These are phyloP conservation scores for Sergeia podlipaevii DNA, from an alignment of 208 protist species.

Conservation along the genomic window DNA sequence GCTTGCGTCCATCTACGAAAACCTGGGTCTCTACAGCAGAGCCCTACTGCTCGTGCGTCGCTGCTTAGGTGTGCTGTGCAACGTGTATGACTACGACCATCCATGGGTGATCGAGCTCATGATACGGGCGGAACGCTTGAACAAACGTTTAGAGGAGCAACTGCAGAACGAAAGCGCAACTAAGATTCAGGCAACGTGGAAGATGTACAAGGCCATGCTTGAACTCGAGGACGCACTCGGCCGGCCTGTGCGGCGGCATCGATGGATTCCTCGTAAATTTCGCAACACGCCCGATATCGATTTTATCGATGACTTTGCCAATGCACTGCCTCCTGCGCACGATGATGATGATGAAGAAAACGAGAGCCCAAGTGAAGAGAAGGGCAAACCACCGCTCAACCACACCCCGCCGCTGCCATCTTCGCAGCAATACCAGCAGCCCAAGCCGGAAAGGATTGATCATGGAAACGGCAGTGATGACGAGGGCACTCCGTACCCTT, in stretches of 20 bases:
- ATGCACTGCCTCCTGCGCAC: constrained; percentile 19
- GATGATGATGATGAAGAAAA: constrained; percentile 4
- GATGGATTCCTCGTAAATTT: constrained; percentile 47
- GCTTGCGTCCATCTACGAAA: constrained; percentile 80
- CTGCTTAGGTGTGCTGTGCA: constrained; percentile 79
- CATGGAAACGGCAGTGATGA: too few species aligned
- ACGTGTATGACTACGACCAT: constrained; percentile 86
- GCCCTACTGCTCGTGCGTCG: constrained; percentile 75
- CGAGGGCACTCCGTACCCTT: too few species aligned
- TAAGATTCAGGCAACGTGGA: constrained; percentile 82
- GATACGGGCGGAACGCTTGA: constrained; percentile 46
- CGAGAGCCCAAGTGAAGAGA: too few species aligned
- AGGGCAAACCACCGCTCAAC: too few species aligned
- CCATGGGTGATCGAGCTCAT: constrained; percentile 75
- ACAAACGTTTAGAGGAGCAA: constrained; percentile 34
- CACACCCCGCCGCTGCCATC: too few species aligned
- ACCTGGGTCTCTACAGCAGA: constrained; percentile 68
- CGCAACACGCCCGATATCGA: constrained; percentile 30
- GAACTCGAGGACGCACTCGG: constrained; percentile 55
- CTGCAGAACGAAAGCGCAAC: constrained; percentile 49
- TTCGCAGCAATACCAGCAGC: too few species aligned
- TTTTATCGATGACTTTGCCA: constrained; percentile 54
- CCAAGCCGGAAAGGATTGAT: too few species aligned
- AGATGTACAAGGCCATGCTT: constrained; percentile 73
- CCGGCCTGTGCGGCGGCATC: constrained; percentile 58